Conservation (phyloP, 345 rosid species). For the Atalantia buxifolia region DNA sequence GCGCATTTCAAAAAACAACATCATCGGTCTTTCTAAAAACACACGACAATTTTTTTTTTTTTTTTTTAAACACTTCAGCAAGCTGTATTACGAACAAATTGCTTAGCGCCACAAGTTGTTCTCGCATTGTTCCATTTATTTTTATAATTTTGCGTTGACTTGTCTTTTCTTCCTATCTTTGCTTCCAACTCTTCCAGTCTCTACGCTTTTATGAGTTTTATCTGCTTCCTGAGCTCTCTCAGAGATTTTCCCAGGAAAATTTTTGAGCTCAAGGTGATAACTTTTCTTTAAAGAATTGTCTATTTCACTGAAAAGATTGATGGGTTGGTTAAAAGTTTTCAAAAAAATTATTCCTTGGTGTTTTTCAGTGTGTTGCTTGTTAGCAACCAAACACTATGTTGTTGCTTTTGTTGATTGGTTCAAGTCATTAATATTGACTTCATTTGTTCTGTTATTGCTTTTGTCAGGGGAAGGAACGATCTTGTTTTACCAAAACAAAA, state of each 20-base stretch:
- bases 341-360: neutral
- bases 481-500: neutral
- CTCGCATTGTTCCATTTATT: neutral
- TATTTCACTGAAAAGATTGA: neutral
- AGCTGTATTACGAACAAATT: neutral
- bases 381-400: neutral
- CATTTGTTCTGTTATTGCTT: neutral
- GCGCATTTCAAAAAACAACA: neutral
- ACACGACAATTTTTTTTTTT: neutral
- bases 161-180: neutral
- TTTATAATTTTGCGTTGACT: neutral
- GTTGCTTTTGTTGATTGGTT: neutral
- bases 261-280: neutral
- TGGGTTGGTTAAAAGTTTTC: neutral
- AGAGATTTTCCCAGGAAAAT: neutral
- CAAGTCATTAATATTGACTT: neutral
- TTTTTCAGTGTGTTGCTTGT: too few relatives aligned
- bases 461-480: slow-evolving; percentile 7
- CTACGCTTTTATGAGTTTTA: too few relatives aligned
- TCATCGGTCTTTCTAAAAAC: neutral
- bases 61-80: neutral
- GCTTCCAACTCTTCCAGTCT: neutral
- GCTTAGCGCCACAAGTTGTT: neutral
- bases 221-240: neutral
- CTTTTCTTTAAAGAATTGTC: neutral